Base-by-base conservation (phyloP, 192 early-diverging fungal genomes). In the Dispira simplex region DNA sequence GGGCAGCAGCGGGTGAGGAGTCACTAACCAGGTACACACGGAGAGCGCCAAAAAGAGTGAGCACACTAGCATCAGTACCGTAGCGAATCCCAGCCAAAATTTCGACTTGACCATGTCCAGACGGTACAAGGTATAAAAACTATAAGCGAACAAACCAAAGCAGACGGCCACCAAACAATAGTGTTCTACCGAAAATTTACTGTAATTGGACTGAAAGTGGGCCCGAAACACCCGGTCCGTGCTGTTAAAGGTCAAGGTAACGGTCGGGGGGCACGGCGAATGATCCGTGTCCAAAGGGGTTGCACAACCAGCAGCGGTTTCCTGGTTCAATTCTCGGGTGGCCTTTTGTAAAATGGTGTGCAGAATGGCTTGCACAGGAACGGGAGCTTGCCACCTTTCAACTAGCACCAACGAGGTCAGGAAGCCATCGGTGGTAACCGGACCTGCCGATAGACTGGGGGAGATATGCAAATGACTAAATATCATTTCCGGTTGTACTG, bases 91-190 rank as follows among this genome's bases (percentile, higher is more conserved):
- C 59, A 62, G 18, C 59, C 59, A 62, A 39, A 62, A 45, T 45
- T 62, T 62, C 11, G 59, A 62, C 44, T 62, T 62, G 12, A 62
- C 59, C 28, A 62, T 23, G 59, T 62, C 59, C 12, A 62, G 8
- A 6, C 59, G 59, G 28, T 44, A 44, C 20, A 62, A 62, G 4
- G 59, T 44, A 43, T 62, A 62, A 12, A 32, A 45, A 45, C 18
- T 62, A 44, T 62, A 62, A 14, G 43, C 39, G n/a, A 62, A 44
- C 11, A 62, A 21, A 0, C 39, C 44, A 11, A 62, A 39, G 43
- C 59, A 62, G 39, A 39, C 59, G n/a, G 46, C 8, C 0, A 43
- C 59, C n/a, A 62, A 45, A 20, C 20, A 32, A 45, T 62, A 62
- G 59, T 62, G 59, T 20, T 62, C 59, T 1, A 62, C 0, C 4